Evolutionary conservation across 2,329 filamentous ascomycete genomes (phyloP), one percentile per base, ranked within the genome.

Genomic region (Penicillium occitanis): DNA sequence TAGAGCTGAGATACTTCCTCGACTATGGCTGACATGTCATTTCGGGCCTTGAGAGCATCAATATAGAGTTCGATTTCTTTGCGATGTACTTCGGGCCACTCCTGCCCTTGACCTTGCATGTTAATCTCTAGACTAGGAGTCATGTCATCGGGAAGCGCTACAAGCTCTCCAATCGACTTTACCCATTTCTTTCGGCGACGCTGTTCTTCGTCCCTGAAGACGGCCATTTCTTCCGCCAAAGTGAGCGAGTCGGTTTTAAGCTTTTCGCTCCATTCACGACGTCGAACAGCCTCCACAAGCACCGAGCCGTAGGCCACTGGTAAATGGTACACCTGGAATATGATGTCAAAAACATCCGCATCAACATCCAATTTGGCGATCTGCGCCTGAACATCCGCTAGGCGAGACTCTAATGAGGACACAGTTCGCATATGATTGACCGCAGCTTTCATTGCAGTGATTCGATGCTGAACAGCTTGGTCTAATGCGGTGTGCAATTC

Each of bases 301-400:
- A 97, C 91, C 2, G 93, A 93, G 0, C 93, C 93, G 75, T 98
- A 99, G 71, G 96, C 88, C 65, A 90, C 90, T 0, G 95, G 95
- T 35, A 98, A 85, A 69, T 93, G 88, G 51, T 93, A 89, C 42
- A 97, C 89, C 25, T 92, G 83, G 19, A 89, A 88, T 25, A 99
- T 83, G 48, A 91, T 86, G 69, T 96, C 90, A 74, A 97, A 93
- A 0, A 91, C 90, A 37, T 91, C 88, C 55, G 91, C 91, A 67
- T 95, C 91, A 59, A 91, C 87, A 7, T 90, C 87, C 53, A 97
- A 80, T 2, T 86, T 84, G 64, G 87, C 87, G 67, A 97, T 88
- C 69, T 91, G 90, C 7, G 83, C 81, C 73, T 92, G 92, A 42
- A 95, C 84, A 67, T 85, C 87, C 42, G 88, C 87, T 68, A 96